Base-by-base conservation (phyloP, 805 yeast species). In the Yamadazyma insecticola region DNA sequence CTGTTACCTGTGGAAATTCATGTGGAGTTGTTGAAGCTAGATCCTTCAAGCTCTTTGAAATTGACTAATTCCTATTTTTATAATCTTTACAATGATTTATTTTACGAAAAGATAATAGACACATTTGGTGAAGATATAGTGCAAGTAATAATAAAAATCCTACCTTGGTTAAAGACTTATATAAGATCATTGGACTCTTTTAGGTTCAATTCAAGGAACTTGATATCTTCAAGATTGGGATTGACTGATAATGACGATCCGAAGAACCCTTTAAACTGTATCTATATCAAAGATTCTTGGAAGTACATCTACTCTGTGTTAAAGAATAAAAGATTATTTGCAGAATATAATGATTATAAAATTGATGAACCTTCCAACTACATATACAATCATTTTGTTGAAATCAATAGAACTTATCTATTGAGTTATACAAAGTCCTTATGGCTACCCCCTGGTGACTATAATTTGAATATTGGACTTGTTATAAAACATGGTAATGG, bases 401-500 rank as follows among this genome's bases (percentile, higher is more conserved):
- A 68, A 34, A 60, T 73, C 24, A 70, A 72, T 40, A 49, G 72
- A 33, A 70, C 78, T 1, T 72, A 73, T 44, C 48, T 71, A 17
- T 55, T 72, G 12, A 69, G 72, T 13, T 72, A 67, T 37, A 43
- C 55, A 10, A 73, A 72, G 37, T 48, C 55, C 1, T 45, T 73
- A 5, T 64, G 71, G 61, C 46, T 74, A 13, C 51, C 73, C 1
- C 70, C 73, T 1, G 80, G 76, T 3, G 45, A 48, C 10, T 74
- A 74, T 46, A 73, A 73, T 39, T 47, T 74, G 17, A 65, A 73
- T 26, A 63, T 73, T 30, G 80, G 76, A 0, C 46, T 74, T 16
- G 70, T 73, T 5, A 55, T 74, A n/a, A 70, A 72, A 30, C 67
- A 70, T 37, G 74, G 73, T 1, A 56, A 62, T 31, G 83, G 83